Conservation (phyloP, 768 basidiomycete genomes). For the Tubosaeta sp. region DNA sequence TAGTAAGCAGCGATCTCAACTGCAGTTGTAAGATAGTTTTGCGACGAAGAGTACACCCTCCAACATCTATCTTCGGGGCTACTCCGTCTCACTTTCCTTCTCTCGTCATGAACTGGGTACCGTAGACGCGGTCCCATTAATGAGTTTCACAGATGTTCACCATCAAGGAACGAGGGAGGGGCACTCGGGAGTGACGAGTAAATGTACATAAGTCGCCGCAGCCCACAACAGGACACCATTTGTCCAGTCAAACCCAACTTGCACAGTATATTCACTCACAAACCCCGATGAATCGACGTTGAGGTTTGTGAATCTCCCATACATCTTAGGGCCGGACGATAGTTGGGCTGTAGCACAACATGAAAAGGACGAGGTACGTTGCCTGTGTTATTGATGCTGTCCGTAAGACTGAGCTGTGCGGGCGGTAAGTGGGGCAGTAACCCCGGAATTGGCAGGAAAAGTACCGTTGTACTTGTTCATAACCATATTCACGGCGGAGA, state of each 20-base stretch:
- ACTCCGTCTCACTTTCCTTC: too few relatives aligned
- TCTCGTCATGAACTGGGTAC: too few relatives aligned
- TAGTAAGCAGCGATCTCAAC: too few relatives aligned
- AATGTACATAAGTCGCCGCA: constrained; percentile 58
- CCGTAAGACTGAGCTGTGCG: constrained; percentile 61
- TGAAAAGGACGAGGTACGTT: too few relatives aligned
- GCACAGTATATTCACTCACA: constrained; percentile 87
- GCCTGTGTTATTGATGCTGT: constrained; percentile 61
- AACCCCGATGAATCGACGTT: constrained; percentile 75
- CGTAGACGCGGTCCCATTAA: neutral
- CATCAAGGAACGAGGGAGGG: constrained; percentile 32
- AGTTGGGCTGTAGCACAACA: too few relatives aligned
- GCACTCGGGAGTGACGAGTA: constrained; percentile 60
- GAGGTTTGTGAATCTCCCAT: constrained; percentile 78
- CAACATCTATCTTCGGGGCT: too few relatives aligned
- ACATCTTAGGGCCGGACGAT: constrained; percentile 53
- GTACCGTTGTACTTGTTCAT: constrained; percentile 87
- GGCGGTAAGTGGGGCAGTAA: constrained; percentile 67
- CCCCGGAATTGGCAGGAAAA: constrained; percentile 69
- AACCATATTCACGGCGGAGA: constrained; percentile 72
- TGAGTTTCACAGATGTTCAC: constrained; percentile 3
- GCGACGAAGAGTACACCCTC: too few relatives aligned
- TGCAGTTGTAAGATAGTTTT: too few relatives aligned
- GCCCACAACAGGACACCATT: constrained; percentile 80
- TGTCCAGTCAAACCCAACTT: constrained; percentile 87